Percentiles rank a stretch among this genome's conserved stretches.
Conservation (phyloP, 1,139 yeast species). For the Candida labiduridarum region DNA sequence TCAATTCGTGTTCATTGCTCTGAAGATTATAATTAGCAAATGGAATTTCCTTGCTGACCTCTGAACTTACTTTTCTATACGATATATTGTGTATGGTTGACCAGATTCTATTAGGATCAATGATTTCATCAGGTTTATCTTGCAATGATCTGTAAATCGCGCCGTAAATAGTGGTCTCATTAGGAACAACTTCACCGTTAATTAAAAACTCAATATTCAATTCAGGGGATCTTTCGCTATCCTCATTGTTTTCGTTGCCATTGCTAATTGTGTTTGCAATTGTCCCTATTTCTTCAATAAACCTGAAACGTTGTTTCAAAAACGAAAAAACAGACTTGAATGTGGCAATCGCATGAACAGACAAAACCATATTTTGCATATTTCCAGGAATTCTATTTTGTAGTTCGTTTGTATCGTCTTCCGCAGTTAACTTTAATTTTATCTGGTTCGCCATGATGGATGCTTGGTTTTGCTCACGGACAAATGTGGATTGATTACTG, state of each 20-base stretch:
- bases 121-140: slow-evolving; percentile 36
- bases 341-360: slow-evolving; percentile 91
- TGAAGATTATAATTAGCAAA: slow-evolving; percentile 17
- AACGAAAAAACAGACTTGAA: slow-evolving; percentile 72
- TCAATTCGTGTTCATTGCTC: slow-evolving; percentile 34
- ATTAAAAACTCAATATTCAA: slow-evolving; percentile 59
- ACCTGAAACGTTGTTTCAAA: slow-evolving; percentile 39
- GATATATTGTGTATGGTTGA: slow-evolving; percentile 52
- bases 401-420: slow-evolving; percentile 18
- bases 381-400: slow-evolving; percentile 30
- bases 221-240: slow-evolving; percentile 14
- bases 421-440: slow-evolving; percentile 53
- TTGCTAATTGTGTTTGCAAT: background rate
- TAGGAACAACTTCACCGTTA: slow-evolving; percentile 63
- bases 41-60: slow-evolving; percentile 18
- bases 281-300: slow-evolving; percentile 22
- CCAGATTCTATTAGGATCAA: slow-evolving; percentile 62
- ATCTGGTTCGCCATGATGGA: slow-evolving; percentile 75
- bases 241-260: slow-evolving; percentile 8
- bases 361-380: slow-evolving; percentile 50
- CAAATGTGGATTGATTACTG: slow-evolving; percentile 16
- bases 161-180: slow-evolving; percentile 78
- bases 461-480: slow-evolving; percentile 35
- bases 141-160: slow-evolving; percentile 65
- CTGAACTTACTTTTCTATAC: slow-evolving; percentile 43